phyloP scores from a whole-genome alignment of 176 grass and related monocot species.

The Guadua angustifolia region DNA sequence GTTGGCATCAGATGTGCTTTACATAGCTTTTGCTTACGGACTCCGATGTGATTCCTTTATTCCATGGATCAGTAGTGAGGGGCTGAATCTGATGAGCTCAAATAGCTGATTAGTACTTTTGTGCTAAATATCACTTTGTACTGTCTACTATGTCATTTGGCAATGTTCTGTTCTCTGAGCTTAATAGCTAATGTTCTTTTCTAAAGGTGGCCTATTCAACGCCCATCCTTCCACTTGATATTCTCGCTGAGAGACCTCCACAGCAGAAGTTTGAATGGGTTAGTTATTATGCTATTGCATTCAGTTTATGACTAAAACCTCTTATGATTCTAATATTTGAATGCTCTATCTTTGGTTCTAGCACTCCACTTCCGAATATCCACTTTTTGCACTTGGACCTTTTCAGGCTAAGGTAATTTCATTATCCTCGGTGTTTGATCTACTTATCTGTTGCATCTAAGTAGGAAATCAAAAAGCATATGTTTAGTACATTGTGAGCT shows the following conservation, averaged over 20 bases:
- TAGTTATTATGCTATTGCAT: conserved; percentile 31
- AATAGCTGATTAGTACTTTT: not conserved
- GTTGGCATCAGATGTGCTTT: not conserved
- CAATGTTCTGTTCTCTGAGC: conserved; percentile 16
- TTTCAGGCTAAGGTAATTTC: conserved; percentile 72
- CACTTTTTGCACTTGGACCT: conserved; percentile 28
- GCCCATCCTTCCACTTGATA: conserved; percentile 60
- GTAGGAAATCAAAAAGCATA: no score
- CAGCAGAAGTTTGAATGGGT: conserved; percentile 73
- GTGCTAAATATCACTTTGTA: not conserved
- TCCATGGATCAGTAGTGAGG: not conserved
- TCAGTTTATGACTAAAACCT: conserved; percentile 12
- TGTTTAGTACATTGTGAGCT: no score
- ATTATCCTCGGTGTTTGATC: no score
- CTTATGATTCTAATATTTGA: conserved; percentile 27
- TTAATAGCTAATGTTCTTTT: no score
- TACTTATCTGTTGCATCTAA: no score
- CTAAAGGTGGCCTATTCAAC: conserved; percentile 35
- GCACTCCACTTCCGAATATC: not conserved
- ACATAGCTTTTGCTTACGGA: not conserved
- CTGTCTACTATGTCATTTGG: not conserved
- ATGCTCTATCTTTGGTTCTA: not conserved
- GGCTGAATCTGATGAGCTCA: not conserved
- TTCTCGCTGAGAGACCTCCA: conserved; percentile 69
- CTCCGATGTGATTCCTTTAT: not conserved